Base-by-base conservation (phyloP, 805 yeast genomes). In the Kuraishia floccosa region DNA sequence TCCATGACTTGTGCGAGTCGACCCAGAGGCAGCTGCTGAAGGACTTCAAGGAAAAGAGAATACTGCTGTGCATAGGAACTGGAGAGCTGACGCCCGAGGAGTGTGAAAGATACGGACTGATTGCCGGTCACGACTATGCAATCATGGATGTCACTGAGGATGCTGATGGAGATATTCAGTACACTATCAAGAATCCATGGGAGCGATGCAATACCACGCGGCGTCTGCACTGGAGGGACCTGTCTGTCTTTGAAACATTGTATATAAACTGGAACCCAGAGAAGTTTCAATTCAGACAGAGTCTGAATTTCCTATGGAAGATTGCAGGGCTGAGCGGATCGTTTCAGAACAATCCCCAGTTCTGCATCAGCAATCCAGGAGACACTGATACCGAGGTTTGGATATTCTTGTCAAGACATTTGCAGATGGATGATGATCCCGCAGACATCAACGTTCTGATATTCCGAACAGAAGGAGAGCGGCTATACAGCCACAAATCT, bases 121-220 rank as follows among this genome's bases (percentile, higher is more conserved):
- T 69, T 1, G 54, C 76, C 3, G 58, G 66, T 23, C 95, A 85
- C 50, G 95, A 85, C 49, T 85, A 83, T 46, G 63, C 81, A 0
- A 54, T 84, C 1, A 35, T 63, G 2, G 66, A 54, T n/a, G 32
- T 73, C 20, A 35, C 42, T 17, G 38, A 36, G 6, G 38, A 36
- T 17, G 32, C 30, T 4, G 38, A 39, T 4, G 20, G 39, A 10
- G 40, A 37, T 26, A 7, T 32, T 22, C 23, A 38, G 3, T 34
- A 66, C 2, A 37, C 42, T 1, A 33, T 72, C 4, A 58, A 56
- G 30, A 73, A 74, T 40, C 78, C 80, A 1, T 66, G 67, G 68
- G 9, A 7, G 22, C n/a, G n/a, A n/a, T 32, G 22, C 7, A 29
- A 28, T 16, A 34, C 27, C 15, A 19, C 34, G 33, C 5, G 55